Evolutionary conservation across 495 filamentous ascomycete genomes (phyloP).

Genomic region (Penicillium coprophilum): DNA sequence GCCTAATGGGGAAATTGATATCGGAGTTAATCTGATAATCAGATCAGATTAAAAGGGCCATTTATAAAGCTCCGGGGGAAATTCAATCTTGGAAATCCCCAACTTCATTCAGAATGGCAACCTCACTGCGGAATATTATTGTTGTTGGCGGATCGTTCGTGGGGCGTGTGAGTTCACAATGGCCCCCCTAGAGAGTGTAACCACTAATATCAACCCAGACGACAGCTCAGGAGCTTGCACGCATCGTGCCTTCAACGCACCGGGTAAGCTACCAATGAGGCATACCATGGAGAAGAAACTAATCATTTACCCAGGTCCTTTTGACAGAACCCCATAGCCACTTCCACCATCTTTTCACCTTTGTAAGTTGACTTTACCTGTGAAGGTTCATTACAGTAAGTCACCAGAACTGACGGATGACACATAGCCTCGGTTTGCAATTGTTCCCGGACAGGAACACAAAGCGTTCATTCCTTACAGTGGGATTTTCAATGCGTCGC

Average conservation of each 20-base stretch:
- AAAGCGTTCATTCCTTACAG: slow-evolving; percentile 58
- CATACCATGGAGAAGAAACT: background rate
- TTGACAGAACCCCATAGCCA: slow-evolving; percentile 53
- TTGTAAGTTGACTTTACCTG: slow-evolving; percentile 34
- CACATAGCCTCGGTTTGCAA: slow-evolving; percentile 50
- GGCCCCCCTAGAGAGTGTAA: background rate
- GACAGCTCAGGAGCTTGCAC: slow-evolving; percentile 41
- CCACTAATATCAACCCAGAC: slow-evolving; percentile 20
- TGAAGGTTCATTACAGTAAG: background rate
- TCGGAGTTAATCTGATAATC: slow-evolving; percentile 15
- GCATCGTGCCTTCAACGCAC: slow-evolving; percentile 39
- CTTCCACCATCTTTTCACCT: slow-evolving; percentile 55
- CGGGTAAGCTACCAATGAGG: slow-evolving; percentile 14
- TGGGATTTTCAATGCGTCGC: slow-evolving; percentile 34
- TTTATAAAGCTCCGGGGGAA: background rate
- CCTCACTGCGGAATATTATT: slow-evolving; percentile 38
- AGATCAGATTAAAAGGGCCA: slow-evolving; percentile 7
- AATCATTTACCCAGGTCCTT: slow-evolving; percentile 36
- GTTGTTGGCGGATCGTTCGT: slow-evolving; percentile 47
- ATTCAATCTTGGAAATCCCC: background rate
- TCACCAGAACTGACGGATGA: background rate
- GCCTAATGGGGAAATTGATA: background rate
- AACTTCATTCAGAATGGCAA: slow-evolving; percentile 20
- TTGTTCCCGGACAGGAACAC: slow-evolving; percentile 49
- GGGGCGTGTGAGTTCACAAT: slow-evolving; percentile 30